Conservation (phyloP, 2,329 filamentous ascomycete species). For the Lasiodiplodia theobromae region DNA sequence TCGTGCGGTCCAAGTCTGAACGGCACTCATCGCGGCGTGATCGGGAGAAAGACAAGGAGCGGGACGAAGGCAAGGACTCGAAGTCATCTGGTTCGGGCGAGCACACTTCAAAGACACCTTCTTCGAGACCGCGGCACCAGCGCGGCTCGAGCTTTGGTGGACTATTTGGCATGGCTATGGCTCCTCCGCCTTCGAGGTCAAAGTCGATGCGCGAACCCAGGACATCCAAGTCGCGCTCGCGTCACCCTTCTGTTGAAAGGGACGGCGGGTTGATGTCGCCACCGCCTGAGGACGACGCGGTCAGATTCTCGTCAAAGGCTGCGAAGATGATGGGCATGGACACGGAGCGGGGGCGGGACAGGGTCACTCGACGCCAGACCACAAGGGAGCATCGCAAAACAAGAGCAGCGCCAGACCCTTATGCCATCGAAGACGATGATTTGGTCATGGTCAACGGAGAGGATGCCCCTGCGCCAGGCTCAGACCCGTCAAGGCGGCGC, state of each 20-base stretch:
- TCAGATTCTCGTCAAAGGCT: slow-evolving; percentile 75
- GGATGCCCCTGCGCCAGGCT: slow-evolving; percentile 37
- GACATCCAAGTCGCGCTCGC: slow-evolving; percentile 65
- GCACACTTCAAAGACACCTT: slow-evolving; percentile 63
- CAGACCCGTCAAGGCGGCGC: slow-evolving; percentile 38
- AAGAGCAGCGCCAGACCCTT: slow-evolving; percentile 60
- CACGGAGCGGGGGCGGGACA: slow-evolving; percentile 38
- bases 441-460: slow-evolving; percentile 61
- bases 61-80: slow-evolving; percentile 53
- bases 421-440: slow-evolving; percentile 64
- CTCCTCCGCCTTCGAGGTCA: slow-evolving; percentile 64
- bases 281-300: slow-evolving; percentile 66
- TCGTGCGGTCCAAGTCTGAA: slow-evolving; percentile 64
- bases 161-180: slow-evolving; percentile 61
- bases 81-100: slow-evolving; percentile 75
- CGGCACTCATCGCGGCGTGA: slow-evolving; percentile 44
- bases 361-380: slow-evolving; percentile 51
- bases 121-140: slow-evolving; percentile 56
- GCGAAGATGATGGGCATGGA: slow-evolving; percentile 75
- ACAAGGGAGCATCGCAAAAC: slow-evolving; percentile 47
- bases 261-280: slow-evolving; percentile 72
- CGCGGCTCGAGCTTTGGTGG: slow-evolving; percentile 67
- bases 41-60: slow-evolving; percentile 62
- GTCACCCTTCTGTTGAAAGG: slow-evolving; percentile 73
- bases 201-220: slow-evolving; percentile 71